These are phyloP conservation scores for Zoysia pacifica DNA, from an alignment of 176 grass and related monocot species.

Conservation along the genomic window DNA sequence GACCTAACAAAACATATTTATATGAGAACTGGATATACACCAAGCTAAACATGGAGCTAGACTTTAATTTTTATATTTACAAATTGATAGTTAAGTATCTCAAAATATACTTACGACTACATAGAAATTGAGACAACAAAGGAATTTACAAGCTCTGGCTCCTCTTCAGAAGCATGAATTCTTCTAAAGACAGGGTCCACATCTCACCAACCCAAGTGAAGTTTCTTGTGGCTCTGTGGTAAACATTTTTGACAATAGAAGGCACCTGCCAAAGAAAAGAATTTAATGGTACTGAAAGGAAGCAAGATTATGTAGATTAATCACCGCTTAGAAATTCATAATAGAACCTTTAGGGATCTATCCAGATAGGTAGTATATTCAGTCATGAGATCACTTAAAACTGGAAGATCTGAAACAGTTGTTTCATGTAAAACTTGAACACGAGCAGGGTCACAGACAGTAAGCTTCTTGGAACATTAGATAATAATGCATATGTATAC, in stretches of 20 bases:
- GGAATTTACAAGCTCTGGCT: slow-evolving; percentile 56
- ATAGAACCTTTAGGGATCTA: slow-evolving; percentile 74
- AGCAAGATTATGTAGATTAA: slow-evolving; percentile 3
- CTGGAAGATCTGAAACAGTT: slow-evolving; percentile 74
- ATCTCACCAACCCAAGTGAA: slow-evolving; percentile 92
- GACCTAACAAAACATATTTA: too few species aligned
- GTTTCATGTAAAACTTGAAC: slow-evolving; percentile 89
- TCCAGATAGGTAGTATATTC: slow-evolving; percentile 83
- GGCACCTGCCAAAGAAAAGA: slow-evolving; percentile 64
- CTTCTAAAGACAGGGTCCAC: slow-evolving; percentile 84
- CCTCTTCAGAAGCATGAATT: slow-evolving; percentile 61
- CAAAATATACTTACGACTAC: background rate
- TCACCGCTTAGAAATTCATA: slow-evolving; percentile 14
- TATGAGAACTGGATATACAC: too few species aligned
- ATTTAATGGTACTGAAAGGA: slow-evolving; percentile 24
- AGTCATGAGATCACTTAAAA: slow-evolving; percentile 80
- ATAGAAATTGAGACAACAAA: slow-evolving; percentile 16
- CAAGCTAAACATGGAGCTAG: background rate
- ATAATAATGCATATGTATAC: background rate
- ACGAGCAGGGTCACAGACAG: slow-evolving; percentile 62
- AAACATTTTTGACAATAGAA: slow-evolving; percentile 68
- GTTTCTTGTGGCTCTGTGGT: slow-evolving; percentile 88
- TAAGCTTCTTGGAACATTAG: slow-evolving; percentile 22
- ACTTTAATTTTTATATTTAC: slow-evolving; percentile 8
- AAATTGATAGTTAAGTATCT: background rate